Conservation (phyloP, 116 monocot species). For the Iris pallida region DNA sequence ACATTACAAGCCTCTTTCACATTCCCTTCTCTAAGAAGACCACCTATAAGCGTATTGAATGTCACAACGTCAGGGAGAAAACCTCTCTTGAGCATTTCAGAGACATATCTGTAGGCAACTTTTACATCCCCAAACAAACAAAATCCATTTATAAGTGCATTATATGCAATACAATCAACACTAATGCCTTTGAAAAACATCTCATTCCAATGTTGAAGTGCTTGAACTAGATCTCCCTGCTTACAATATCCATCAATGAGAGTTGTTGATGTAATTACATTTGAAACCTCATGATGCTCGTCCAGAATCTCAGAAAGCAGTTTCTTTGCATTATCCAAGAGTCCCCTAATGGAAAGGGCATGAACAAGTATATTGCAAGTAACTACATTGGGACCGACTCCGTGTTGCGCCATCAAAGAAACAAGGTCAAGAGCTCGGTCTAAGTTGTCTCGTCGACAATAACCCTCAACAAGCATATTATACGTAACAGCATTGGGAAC, state of each 20-base stretch:
- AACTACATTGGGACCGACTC: slow-evolving; percentile 43
- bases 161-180: slow-evolving; percentile 53
- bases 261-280: slow-evolving; percentile 67
- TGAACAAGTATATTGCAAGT: slow-evolving; percentile 59
- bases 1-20: slow-evolving; percentile 54
- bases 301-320: slow-evolving; percentile 42
- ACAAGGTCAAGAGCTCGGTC: slow-evolving; percentile 59
- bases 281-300: slow-evolving; percentile 23
- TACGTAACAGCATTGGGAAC: slow-evolving; percentile 51
- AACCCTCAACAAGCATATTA: slow-evolving; percentile 51
- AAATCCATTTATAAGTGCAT: slow-evolving; percentile 63
- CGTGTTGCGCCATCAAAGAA: slow-evolving; percentile 47
- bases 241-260: slow-evolving; percentile 52
- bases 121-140: slow-evolving; percentile 41
- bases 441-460: slow-evolving; percentile 33
- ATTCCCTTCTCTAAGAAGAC: slow-evolving; percentile 38
- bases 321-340: slow-evolving; percentile 42
- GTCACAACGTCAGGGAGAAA: slow-evolving; percentile 62
- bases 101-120: slow-evolving; percentile 36
- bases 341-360: slow-evolving; percentile 45
- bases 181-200: slow-evolving; percentile 27
- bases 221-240: slow-evolving; percentile 39
- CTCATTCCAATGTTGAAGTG: slow-evolving; percentile 45
- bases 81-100: slow-evolving; percentile 67
- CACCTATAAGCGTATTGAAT: slow-evolving; percentile 59